These are phyloP conservation scores for Fusarium sp. DNA, from an alignment of 2,329 filamentous ascomycete genomes.

Conservation along the genomic window DNA sequence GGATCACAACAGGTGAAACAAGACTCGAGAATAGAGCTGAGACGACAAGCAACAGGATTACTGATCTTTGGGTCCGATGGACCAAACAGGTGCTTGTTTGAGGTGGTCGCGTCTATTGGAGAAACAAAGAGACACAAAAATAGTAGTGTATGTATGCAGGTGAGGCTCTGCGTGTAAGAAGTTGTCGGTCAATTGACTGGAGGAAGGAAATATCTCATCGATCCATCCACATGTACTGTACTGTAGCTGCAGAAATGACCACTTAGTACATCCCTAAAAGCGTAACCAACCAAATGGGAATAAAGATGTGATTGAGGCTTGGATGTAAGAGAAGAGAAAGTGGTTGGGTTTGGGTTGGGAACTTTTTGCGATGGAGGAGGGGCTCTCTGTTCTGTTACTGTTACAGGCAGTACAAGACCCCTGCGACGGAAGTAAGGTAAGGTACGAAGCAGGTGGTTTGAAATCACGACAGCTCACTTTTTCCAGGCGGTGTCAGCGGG, in stretches of 20 bases:
- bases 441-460: neutral
- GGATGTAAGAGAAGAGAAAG: constrained; percentile 29
- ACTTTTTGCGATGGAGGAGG: constrained; percentile 25
- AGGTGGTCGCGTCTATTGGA: neutral
- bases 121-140: neutral
- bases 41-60: constrained; percentile 21
- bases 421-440: constrained; percentile 19
- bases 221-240: constrained; percentile 29
- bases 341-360: constrained; percentile 24
- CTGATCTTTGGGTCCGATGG: neutral
- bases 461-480: constrained; percentile 29
- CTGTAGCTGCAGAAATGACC: constrained; percentile 21
- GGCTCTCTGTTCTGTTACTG: constrained; percentile 18
- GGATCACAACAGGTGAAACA: constrained; percentile 33
- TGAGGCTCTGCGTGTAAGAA: constrained; percentile 27
- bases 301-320: constrained; percentile 30
- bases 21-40: constrained; percentile 19
- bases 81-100: neutral
- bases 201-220: constrained; percentile 21
- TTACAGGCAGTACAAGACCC: constrained; percentile 28
- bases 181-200: constrained; percentile 30
- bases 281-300: constrained; percentile 23
- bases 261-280: constrained; percentile 27
- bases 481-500: constrained; percentile 13
- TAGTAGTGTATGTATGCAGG: constrained; percentile 6